These are phyloP conservation scores for Geotrichum europaeum DNA, from an alignment of 1,139 yeast species.

Conservation along the genomic window DNA sequence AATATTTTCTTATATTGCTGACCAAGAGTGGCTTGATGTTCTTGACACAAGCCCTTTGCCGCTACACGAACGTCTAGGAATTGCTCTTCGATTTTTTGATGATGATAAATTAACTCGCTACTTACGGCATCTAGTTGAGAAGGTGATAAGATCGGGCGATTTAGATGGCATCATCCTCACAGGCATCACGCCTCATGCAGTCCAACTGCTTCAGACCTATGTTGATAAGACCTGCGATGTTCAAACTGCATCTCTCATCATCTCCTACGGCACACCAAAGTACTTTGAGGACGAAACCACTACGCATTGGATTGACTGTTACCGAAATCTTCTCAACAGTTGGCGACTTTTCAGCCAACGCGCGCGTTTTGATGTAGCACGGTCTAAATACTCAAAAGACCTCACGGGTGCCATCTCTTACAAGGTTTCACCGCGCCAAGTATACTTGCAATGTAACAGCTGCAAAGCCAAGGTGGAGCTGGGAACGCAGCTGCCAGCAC, in stretches of 20 bases:
- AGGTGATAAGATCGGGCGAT: slow-evolving; percentile 73
- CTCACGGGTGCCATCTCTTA: slow-evolving; percentile 45
- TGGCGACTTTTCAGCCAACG: slow-evolving; percentile 76
- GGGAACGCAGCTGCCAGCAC: slow-evolving; percentile 3
- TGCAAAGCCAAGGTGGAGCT: slow-evolving; percentile 52
- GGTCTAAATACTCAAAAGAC: slow-evolving; percentile 59
- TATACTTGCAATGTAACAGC: slow-evolving; percentile 69
- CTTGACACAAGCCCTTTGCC: slow-evolving; percentile 87
- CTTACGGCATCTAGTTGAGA: slow-evolving; percentile 61
- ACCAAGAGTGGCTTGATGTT: slow-evolving; percentile 95
- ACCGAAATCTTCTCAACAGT: slow-evolving; percentile 68
- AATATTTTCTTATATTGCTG: slow-evolving; percentile 88
- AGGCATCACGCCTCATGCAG: slow-evolving; percentile 71
- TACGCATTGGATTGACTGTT: slow-evolving; percentile 65
- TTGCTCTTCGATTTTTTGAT: slow-evolving; percentile 76
- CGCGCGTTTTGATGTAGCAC: slow-evolving; percentile 77
- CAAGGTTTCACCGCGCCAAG: slow-evolving; percentile 61
- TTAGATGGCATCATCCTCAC: slow-evolving; percentile 86
- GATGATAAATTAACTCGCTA: slow-evolving; percentile 56
- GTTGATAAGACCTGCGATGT: slow-evolving; percentile 88
- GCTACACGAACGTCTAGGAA: slow-evolving; percentile 79
- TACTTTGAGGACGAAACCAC: slow-evolving; percentile 67
- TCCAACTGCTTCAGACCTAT: slow-evolving; percentile 76
- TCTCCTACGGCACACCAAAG: slow-evolving; percentile 76
- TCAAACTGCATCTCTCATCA: slow-evolving; percentile 82